Evolutionary conservation across 176 grass and related monocot genomes (phyloP).

Genomic region (Eremochloa ophiuroides): DNA sequence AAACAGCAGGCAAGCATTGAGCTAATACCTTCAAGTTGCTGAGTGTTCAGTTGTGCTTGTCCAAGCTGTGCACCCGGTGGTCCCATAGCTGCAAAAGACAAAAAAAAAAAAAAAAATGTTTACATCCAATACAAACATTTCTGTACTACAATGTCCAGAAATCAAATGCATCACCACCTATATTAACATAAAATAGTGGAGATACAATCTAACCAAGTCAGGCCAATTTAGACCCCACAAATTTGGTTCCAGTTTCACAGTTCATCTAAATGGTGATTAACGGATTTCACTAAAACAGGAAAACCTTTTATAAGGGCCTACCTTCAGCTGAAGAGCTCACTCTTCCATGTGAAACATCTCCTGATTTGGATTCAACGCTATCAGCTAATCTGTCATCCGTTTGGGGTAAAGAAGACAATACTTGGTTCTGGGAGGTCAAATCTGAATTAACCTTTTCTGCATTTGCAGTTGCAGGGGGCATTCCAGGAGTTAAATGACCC

Average conservation of each 20-base stretch:
- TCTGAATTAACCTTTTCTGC: slow-evolving; percentile 27
- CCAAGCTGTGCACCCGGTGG: slow-evolving; percentile 27
- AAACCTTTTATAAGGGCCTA: slow-evolving; percentile 29
- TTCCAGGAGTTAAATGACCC: slow-evolving; percentile 26
- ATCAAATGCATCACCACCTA: not conserved
- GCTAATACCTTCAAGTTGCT: slow-evolving; percentile 41
- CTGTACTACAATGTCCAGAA: not conserved
- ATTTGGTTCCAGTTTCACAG: not conserved
- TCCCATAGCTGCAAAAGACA: slow-evolving; percentile 17
- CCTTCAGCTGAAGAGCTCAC: slow-evolving; percentile 52
- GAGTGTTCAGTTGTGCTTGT: slow-evolving; percentile 30
- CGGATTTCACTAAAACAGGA: not conserved
- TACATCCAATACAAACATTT: slow-evolving; percentile 18
- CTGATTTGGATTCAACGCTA: slow-evolving; percentile 37
- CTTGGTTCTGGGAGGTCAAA: slow-evolving; percentile 16
- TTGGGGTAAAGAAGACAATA: slow-evolving; percentile 16
- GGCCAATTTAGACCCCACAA: not conserved
- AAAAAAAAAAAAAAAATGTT: slow-evolving; percentile 11
- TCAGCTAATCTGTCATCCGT: slow-evolving; percentile 23
- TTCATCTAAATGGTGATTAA: not conserved
- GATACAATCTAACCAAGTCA: not conserved
- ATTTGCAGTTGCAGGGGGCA: slow-evolving; percentile 14
- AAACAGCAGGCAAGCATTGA: slow-evolving; percentile 16
- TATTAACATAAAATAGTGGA: not conserved
- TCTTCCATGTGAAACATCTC: slow-evolving; percentile 46